phyloP scores from a whole-genome alignment of 192 early-diverging fungal species.

The Lunasporangiospora selenospora region DNA sequence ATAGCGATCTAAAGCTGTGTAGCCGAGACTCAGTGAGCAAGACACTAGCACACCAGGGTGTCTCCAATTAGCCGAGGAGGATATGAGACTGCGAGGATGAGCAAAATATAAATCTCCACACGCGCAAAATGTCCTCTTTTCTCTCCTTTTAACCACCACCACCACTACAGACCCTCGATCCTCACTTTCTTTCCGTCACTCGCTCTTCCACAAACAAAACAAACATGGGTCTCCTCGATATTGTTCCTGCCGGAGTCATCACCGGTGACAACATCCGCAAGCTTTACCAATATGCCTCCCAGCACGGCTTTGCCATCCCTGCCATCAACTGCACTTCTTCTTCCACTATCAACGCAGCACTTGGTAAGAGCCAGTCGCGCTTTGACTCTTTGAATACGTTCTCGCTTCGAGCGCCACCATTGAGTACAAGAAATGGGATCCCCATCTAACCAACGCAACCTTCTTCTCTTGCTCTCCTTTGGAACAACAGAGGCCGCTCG shows the following conservation, averaged over 20 bases:
- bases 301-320: slow-evolving; percentile 91
- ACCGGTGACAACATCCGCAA: slow-evolving; percentile 91
- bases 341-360: slow-evolving; percentile 87
- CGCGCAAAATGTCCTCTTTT: no score
- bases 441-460: no score
- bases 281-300: slow-evolving; percentile 69
- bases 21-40: no score
- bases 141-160: slow-evolving; percentile 4
- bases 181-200: background rate
- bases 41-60: no score
- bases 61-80: no score
- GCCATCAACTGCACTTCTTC: slow-evolving; percentile 95
- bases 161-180: background rate
- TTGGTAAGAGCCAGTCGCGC: slow-evolving; percentile 51
- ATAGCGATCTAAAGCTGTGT: no score
- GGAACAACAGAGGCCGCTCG: slow-evolving; percentile 87
- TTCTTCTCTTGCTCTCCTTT: no score
- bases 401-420: no score
- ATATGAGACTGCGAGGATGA: no score
- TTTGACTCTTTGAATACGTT: no score
- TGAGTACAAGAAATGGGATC: no score
- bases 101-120: no score
- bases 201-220: background rate
- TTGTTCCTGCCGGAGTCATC: slow-evolving; percentile 89
- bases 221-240: slow-evolving; percentile 74